Conservation (phyloP, 352 stramenopile genomes). For the Globisporangium takayamanum region DNA sequence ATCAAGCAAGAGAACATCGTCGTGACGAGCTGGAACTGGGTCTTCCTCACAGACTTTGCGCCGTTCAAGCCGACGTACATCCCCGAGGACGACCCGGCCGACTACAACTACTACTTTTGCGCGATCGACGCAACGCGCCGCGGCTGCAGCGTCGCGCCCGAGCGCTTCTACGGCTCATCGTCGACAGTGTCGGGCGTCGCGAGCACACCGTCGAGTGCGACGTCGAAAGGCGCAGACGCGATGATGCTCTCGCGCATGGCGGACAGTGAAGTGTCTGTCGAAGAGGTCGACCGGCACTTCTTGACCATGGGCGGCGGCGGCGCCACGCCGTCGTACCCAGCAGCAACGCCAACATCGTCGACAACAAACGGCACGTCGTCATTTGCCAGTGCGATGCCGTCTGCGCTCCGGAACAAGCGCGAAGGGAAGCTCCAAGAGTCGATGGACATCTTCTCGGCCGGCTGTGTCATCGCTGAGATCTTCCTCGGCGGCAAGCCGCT, state of each 20-base stretch:
- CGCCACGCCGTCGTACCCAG: constrained; percentile 14
- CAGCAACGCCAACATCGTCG: constrained; percentile 18
- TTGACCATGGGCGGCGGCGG: constrained; percentile 32
- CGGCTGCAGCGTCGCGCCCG: constrained; percentile 94
- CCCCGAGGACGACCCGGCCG: constrained; percentile 92
- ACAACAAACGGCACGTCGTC: constrained; percentile 1
- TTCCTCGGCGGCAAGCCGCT: constrained; percentile 94
- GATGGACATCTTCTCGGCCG: constrained; percentile 98
- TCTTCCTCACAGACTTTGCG: constrained; percentile 96
- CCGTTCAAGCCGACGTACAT: constrained; percentile 95
- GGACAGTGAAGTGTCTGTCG: constrained; percentile 57
- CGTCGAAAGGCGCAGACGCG: constrained; percentile 43
- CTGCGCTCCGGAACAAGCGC: constrained; percentile 24
- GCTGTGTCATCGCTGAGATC: constrained; percentile 96
- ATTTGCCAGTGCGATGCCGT: constrained; percentile 12
- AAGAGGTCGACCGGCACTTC: constrained; percentile 76
- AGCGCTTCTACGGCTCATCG: constrained; percentile 65
- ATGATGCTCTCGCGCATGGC: constrained; percentile 67
- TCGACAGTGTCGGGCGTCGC: constrained; percentile 8
- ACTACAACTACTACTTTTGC: constrained; percentile 95
- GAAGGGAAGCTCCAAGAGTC: constrained; percentile 72
- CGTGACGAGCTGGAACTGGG: constrained; percentile 97
- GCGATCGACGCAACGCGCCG: constrained; percentile 80
- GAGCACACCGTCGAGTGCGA: constrained; percentile 16
- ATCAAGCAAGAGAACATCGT: constrained; percentile 98